Evolutionary conservation across 208 protist species (phyloP).

Genomic region (Acanthamoeba triangularis): DNA sequence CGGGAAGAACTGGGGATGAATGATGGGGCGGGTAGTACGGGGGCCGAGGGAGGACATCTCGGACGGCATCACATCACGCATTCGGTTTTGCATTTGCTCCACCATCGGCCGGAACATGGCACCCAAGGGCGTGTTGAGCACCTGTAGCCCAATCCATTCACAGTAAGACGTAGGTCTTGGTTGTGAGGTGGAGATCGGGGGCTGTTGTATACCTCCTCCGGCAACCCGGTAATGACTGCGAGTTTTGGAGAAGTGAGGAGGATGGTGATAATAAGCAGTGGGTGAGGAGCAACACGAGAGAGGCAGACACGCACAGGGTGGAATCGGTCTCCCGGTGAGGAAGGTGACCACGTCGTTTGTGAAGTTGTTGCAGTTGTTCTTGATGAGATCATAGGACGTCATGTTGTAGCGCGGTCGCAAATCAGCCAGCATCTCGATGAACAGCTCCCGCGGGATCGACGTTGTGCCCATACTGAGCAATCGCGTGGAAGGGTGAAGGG

Average conservation of each 20-base stretch:
- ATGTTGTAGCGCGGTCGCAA: constrained; percentile 57
- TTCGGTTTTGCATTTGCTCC: constrained; percentile 74
- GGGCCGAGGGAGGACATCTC: neutral
- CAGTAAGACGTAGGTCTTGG: neutral
- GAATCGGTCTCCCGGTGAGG: constrained; percentile 54
- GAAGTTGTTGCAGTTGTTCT: constrained; percentile 80
- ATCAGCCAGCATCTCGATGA: constrained; percentile 69
- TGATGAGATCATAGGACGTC: constrained; percentile 73
- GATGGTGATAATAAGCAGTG: neutral
- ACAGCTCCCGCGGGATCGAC: constrained; percentile 51
- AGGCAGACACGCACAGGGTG: constrained; percentile 16
- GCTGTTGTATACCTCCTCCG: constrained; percentile 1
- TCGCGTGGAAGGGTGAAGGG: no score
- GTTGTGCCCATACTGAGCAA: constrained; percentile 57
- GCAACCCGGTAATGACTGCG: constrained; percentile 69
- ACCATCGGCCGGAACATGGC: constrained; percentile 72
- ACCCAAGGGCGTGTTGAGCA: constrained; percentile 56
- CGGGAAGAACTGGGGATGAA: neutral
- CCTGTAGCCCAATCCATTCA: neutral
- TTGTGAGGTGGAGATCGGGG: neutral
- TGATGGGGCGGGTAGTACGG: neutral
- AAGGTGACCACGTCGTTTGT: constrained; percentile 72
- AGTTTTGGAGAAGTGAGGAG: neutral
- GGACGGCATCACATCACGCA: constrained; percentile 13
- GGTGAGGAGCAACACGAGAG: neutral